phyloP scores from a whole-genome alignment of 495 filamentous ascomycete species.

The Xylaria grammica region DNA sequence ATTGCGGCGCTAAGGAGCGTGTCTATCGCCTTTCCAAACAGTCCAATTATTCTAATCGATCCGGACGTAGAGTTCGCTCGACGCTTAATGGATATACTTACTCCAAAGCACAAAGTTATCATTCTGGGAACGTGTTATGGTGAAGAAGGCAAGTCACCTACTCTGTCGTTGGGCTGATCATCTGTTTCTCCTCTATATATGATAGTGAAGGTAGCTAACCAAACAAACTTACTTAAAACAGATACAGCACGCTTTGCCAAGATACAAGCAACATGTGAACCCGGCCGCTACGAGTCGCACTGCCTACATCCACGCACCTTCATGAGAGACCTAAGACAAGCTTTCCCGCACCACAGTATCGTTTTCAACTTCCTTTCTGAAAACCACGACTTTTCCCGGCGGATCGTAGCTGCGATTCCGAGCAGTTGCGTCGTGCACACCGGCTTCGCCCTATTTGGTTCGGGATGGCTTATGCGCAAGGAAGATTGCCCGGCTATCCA shows the following conservation, averaged over 20 bases:
- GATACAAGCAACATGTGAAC: background rate
- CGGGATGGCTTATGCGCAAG: background rate
- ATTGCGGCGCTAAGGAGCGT: slow-evolving; percentile 31
- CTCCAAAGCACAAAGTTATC: background rate
- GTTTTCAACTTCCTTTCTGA: slow-evolving; percentile 41
- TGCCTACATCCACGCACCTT: slow-evolving; percentile 34
- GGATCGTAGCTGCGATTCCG: slow-evolving; percentile 32
- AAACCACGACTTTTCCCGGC: slow-evolving; percentile 28
- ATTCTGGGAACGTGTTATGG: slow-evolving; percentile 4
- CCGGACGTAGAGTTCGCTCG: slow-evolving; percentile 40
- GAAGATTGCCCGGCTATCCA: background rate
- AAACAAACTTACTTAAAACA: background rate
- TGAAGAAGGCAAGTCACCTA: slow-evolving; percentile 7
- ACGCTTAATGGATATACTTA: slow-evolving; percentile 32
- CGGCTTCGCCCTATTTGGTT: slow-evolving; percentile 15
- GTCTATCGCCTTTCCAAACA: slow-evolving; percentile 15
- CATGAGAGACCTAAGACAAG: slow-evolving; percentile 30
- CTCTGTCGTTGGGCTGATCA: background rate
- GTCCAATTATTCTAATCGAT: slow-evolving; percentile 38
- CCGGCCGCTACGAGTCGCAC: background rate
- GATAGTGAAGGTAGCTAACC: background rate
- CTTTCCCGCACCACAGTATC: slow-evolving; percentile 30
- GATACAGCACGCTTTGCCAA: slow-evolving; percentile 4
- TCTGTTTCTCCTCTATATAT: background rate
- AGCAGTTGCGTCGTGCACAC: slow-evolving; percentile 31